phyloP scores from a whole-genome alignment of 495 filamentous ascomycete genomes.

The Cladorrhinum samala region DNA sequence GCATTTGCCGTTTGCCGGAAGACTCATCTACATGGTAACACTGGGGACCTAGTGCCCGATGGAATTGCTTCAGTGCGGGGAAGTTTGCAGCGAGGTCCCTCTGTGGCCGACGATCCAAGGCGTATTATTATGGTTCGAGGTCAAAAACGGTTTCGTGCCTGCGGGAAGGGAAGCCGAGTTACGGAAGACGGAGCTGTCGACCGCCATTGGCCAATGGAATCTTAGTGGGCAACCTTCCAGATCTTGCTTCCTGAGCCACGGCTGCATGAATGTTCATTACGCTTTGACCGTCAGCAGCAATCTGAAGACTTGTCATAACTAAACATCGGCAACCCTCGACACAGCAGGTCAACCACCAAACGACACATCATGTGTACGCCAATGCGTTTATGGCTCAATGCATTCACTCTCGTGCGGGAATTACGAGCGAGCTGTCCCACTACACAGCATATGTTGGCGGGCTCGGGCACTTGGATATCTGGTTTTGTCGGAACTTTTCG shows the following conservation, averaged over 20 bases:
- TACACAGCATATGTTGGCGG: no score
- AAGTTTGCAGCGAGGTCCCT: no score
- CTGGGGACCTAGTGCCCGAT: no score
- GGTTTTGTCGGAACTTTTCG: conserved; percentile 8
- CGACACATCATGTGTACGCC: not conserved
- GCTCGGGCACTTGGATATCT: no score
- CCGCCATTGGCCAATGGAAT: no score
- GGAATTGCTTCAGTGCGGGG: no score
- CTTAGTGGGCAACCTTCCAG: conserved; percentile 1
- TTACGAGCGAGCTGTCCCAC: not conserved
- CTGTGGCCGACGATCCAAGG: no score
- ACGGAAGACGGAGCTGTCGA: not conserved
- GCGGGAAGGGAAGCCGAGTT: conserved; percentile 1
- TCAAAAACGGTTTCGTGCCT: not conserved
- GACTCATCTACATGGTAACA: no score
- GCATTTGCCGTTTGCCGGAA: no score
- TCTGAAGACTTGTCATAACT: conserved; percentile 5
- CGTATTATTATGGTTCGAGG: no score
- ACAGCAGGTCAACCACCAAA: no score
- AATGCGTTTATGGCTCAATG: not conserved
- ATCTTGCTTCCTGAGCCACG: conserved; percentile 9
- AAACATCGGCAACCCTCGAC: not conserved
- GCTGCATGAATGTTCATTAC: conserved; percentile 13
- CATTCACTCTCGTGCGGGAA: not conserved
- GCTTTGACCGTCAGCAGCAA: not conserved